A percentile compares a stretch with the other conserved stretches of the same genome.
Evolutionary conservation across 352 stramenopile species (phyloP).

Genomic region (Peronospora destructor): DNA sequence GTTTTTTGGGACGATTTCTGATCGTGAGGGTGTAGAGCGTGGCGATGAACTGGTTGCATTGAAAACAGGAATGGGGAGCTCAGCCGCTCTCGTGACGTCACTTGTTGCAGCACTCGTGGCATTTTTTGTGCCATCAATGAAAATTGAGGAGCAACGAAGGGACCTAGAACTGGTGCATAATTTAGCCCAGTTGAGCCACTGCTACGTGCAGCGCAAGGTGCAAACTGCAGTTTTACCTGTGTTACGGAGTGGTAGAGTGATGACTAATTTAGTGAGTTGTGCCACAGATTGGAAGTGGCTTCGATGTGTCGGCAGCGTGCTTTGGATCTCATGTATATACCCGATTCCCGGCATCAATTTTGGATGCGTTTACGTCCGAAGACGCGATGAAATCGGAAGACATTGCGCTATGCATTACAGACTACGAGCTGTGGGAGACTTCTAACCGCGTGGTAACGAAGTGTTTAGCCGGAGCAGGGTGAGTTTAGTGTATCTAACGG

Average conservation of each 20-base stretch:
- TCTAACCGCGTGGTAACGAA: conserved; percentile 36
- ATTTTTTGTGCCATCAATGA: conserved; percentile 65
- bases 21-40: conserved; percentile 22
- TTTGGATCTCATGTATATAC: conserved; percentile 93
- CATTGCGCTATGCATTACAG: conserved; percentile 45
- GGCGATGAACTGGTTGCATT: conserved; percentile 51
- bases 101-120: conserved; percentile 86
- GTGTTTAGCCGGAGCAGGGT: not conserved
- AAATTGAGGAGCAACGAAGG: conserved; percentile 15
- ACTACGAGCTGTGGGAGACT: conserved; percentile 41
- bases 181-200: conserved; percentile 92
- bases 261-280: not conserved
- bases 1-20: not conserved
- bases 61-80: conserved; percentile 96
- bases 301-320: conserved; percentile 92
- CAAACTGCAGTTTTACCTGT: not conserved
- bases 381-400: conserved; percentile 47
- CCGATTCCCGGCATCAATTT: conserved; percentile 66
- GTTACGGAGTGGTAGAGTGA: not conserved
- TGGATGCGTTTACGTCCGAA: conserved; percentile 44
- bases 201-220: conserved; percentile 93
- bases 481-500: conserved; percentile 3
- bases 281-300: conserved; percentile 90
- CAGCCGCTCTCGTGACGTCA: conserved; percentile 91
- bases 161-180: conserved; percentile 86